Percentiles rank a stretch among this genome's conserved stretches.
phyloP scores from a whole-genome alignment of 352 stramenopile genomes.

The Hyaloperonospora arabidopsidis region DNA sequence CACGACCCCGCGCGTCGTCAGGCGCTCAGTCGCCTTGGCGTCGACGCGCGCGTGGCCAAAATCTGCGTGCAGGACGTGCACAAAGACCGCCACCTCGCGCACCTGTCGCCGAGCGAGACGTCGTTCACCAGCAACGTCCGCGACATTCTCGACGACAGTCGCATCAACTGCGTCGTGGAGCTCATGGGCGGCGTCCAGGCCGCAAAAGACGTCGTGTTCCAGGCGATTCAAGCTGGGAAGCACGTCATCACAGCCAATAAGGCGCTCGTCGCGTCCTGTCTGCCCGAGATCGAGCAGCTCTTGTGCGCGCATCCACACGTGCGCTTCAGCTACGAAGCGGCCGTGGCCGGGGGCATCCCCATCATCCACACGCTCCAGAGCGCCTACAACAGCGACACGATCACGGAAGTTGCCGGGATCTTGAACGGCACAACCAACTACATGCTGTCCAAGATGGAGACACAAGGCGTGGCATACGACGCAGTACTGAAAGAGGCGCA shows the following conservation, averaged over 20 bases:
- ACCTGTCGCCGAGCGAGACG: constrained; percentile 38
- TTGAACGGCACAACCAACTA: constrained; percentile 98
- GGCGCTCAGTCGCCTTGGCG: constrained; percentile 50
- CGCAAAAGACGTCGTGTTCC: constrained; percentile 91
- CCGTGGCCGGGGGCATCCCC: constrained; percentile 93
- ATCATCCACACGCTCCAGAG: constrained; percentile 94
- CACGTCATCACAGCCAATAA: constrained; percentile 97
- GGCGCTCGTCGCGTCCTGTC: constrained; percentile 90
- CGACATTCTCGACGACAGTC: constrained; percentile 87
- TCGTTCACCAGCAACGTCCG: constrained; percentile 61
- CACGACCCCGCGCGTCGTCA: constrained; percentile 48
- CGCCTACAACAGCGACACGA: constrained; percentile 88
- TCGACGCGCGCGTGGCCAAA: constrained; percentile 75
- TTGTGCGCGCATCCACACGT: constrained; percentile 70
- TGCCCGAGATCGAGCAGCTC: constrained; percentile 86
- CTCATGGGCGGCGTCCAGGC: constrained; percentile 93
- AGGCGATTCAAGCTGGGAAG: constrained; percentile 85
- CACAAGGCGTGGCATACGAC: constrained; percentile 87
- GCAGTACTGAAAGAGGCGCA: constrained; percentile 91
- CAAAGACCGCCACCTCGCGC: constrained; percentile 64
- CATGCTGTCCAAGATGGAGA: constrained; percentile 97
- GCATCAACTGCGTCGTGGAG: constrained; percentile 94
- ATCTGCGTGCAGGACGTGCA: constrained; percentile 79
- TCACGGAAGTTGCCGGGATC: constrained; percentile 92
- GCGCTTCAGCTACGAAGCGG: constrained; percentile 92